phyloP scores from a whole-genome alignment of 192 early-diverging fungal species.

The Gamsiella multidivaricata region DNA sequence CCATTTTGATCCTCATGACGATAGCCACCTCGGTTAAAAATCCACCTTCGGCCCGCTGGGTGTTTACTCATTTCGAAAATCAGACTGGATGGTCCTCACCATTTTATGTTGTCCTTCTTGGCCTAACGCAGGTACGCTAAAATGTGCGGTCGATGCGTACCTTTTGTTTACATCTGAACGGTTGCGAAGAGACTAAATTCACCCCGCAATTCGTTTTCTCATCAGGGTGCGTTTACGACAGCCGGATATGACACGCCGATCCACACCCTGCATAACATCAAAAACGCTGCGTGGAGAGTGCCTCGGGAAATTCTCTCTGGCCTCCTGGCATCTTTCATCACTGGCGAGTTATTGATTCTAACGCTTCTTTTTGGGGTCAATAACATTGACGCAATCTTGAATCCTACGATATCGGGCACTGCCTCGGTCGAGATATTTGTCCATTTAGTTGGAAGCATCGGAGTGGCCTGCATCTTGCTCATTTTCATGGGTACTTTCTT shows the following conservation, averaged over 20 bases:
- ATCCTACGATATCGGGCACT: slow-evolving; percentile 23
- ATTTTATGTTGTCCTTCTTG: slow-evolving; percentile 35
- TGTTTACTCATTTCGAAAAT: slow-evolving; percentile 55
- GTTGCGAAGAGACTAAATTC: no score
- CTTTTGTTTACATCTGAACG: no score
- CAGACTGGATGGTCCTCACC: slow-evolving; percentile 47
- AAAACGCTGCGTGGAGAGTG: slow-evolving; percentile 28
- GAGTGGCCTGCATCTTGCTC: slow-evolving; percentile 13
- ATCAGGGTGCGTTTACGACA: slow-evolving; percentile 35
- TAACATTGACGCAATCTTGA: slow-evolving; percentile 10
- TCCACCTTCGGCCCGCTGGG: slow-evolving; percentile 35
- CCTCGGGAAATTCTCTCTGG: slow-evolving; percentile 28
- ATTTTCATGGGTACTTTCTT: slow-evolving; percentile 43
- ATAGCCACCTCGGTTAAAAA: background rate
- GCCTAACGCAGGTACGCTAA: slow-evolving; percentile 34
- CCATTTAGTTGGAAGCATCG: slow-evolving; percentile 17
- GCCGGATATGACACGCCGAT: slow-evolving; percentile 43
- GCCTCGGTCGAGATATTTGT: slow-evolving; percentile 24
- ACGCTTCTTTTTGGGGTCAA: slow-evolving; percentile 32
- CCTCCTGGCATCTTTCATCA: slow-evolving; percentile 22
- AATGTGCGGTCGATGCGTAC: no score
- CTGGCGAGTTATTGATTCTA: slow-evolving; percentile 25
- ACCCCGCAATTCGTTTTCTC: no score
- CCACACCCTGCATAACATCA: slow-evolving; percentile 28
- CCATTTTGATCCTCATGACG: slow-evolving; percentile 27